These are phyloP conservation scores for Coniochaeta prunicola DNA, from an alignment of 2,329 filamentous ascomycete species.

Conservation along the genomic window DNA sequence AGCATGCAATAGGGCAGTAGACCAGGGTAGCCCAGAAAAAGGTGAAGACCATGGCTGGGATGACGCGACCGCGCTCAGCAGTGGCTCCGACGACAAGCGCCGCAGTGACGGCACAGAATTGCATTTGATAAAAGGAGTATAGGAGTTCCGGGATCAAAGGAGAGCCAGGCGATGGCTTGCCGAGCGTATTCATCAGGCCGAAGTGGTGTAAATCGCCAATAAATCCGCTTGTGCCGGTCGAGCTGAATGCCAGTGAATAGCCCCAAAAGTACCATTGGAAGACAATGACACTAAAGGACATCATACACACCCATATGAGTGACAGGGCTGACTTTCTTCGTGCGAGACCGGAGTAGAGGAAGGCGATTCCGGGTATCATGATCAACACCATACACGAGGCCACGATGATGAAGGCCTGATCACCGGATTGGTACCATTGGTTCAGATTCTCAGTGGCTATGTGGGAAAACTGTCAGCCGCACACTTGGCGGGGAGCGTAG, in stretches of 20 bases:
- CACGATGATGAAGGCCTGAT: conserved; percentile 90
- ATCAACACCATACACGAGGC: conserved; percentile 87
- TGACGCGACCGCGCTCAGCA: conserved; percentile 85
- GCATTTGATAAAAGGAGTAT: conserved; percentile 97
- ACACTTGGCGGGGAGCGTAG: background rate
- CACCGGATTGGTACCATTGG: conserved; percentile 88
- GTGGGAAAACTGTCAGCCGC: conserved; percentile 6
- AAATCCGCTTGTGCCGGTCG: conserved; percentile 74
- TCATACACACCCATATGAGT: conserved; percentile 97
- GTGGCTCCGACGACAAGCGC: conserved; percentile 89
- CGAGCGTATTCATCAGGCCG: conserved; percentile 78
- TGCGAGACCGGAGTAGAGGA: conserved; percentile 96
- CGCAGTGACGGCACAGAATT: conserved; percentile 91
- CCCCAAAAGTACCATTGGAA: conserved; percentile 99
- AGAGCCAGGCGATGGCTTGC: conserved; percentile 77
- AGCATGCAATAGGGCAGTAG: conserved; percentile 94
- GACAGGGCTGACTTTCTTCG: conserved; percentile 94
- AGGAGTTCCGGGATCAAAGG: conserved; percentile 83
- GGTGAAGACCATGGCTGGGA: conserved; percentile 90
- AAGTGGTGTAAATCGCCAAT: conserved; percentile 90
- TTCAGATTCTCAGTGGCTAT: conserved; percentile 81
- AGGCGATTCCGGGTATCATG: conserved; percentile 95
- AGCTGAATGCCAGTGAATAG: conserved; percentile 88
- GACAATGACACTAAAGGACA: conserved; percentile 79
- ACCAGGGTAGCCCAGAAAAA: conserved; percentile 97